Evolutionary conservation across 2,329 filamentous ascomycete genomes (phyloP), one percentile per base, ranked within the genome.

Genomic region (Penicillium sp.): DNA sequence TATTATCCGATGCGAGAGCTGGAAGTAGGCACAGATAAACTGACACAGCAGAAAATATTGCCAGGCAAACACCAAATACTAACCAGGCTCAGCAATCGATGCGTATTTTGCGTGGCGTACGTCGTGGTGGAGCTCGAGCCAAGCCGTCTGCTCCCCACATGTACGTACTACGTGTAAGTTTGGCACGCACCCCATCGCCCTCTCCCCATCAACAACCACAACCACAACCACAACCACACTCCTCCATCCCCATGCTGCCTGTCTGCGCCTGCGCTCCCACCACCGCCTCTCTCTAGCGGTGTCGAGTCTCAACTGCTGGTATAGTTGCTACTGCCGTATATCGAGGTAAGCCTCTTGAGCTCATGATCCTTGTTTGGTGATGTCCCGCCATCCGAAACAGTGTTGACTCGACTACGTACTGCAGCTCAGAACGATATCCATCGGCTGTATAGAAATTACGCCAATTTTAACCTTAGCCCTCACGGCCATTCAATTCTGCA

Each of bases 381-480:
- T 55, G 52, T 55, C 52, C 50, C 50, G 35, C 49, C 35, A n/a
- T 51, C 51, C 40, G 52, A 46, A 48, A 16, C 45, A 47, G 23
- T 38, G 42, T 26, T 52, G 40, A 46, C 50, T 52, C 30, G 24
- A 42, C 48, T 9, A 21, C 35, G 24, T 33, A 46, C 18, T 42
- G 33, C 35, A 53, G 35, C 42, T 9, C 28, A 26, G 45, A n/a
- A n/a, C n/a, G n/a, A 48, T 40, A 55, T 46, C n/a, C 30, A 42
- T 40, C 33, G 33, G 38, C 40, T 55, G 33, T 48, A 55, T 35
- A 47, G 28, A 16, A 16, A 11, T 9, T 21, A n/a, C 20, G 23
- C 28, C 7, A 24, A 47, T 26, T 2, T 23, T 24, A 26, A 6
- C 16, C 24, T n/a, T 11, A 40, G 3, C 16, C 33, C 11, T 14